A percentile compares a stretch with the other conserved stretches of the same genome.
These are phyloP conservation scores for Rhodomyrtus psidioides DNA, from an alignment of 441 rosid species.

Conservation along the genomic window DNA sequence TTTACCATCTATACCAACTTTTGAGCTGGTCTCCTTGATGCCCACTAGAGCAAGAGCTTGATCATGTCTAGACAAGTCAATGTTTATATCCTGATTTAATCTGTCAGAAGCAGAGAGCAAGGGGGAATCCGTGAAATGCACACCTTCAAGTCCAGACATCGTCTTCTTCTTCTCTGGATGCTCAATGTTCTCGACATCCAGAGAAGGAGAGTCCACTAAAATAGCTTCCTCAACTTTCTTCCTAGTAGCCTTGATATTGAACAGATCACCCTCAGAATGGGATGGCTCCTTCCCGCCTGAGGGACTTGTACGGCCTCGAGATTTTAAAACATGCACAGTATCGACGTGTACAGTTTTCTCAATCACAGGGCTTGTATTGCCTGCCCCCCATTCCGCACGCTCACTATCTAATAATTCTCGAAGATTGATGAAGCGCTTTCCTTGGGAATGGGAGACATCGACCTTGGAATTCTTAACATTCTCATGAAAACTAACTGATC, in stretches of 20 bases:
- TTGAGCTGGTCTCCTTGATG: constrained; percentile 7
- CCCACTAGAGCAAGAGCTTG: constrained; percentile 7
- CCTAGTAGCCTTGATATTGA: background rate
- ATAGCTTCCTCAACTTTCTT: constrained; percentile 12
- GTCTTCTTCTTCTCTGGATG: constrained; percentile 8
- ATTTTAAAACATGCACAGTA: constrained; percentile 32
- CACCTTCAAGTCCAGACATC: constrained; percentile 2
- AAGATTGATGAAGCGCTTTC: constrained; percentile 27
- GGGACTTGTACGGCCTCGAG: constrained; percentile 18
- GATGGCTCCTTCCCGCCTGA: constrained; percentile 16
- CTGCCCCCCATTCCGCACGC: constrained; percentile 30
- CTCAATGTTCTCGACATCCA: constrained; percentile 16
- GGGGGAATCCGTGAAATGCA: constrained; percentile 15
- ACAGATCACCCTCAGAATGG: constrained; percentile 2
- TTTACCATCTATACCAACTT: constrained; percentile 10
- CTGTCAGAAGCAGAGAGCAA: constrained; percentile 11
- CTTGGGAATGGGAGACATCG: background rate
- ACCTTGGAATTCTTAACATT: constrained; percentile 8
- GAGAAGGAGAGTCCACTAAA: constrained; percentile 13
- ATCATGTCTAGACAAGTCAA: constrained; percentile 3
- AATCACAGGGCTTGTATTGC: constrained; percentile 21
- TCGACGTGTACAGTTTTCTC: constrained; percentile 87
- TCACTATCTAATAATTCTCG: constrained; percentile 47
- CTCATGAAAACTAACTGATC: constrained; percentile 11
- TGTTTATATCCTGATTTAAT: constrained; percentile 5